Evolutionary conservation across 345 rosid genomes (phyloP).

Genomic region (Angophora floribunda): DNA sequence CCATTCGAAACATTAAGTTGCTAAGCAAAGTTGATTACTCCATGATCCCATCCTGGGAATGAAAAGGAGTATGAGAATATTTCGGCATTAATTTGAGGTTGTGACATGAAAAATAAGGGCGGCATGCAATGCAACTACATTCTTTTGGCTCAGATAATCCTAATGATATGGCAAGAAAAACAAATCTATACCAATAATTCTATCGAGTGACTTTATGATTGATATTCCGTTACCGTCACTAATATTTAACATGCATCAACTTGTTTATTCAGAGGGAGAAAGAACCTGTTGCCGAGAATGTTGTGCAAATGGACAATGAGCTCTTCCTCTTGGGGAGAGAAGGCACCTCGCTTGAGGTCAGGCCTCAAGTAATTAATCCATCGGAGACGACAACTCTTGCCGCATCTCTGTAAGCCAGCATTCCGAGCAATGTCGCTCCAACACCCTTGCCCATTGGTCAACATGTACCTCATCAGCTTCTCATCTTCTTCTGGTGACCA

Average conservation of each 20-base stretch:
- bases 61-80: background rate
- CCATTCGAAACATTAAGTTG: background rate
- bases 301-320: conserved; percentile 70
- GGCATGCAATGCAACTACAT: background rate
- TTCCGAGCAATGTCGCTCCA: conserved; percentile 80
- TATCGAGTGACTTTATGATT: background rate
- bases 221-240: background rate
- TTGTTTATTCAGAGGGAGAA: background rate
- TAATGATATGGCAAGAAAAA: background rate
- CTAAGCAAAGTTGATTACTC: background rate
- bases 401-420: conserved; percentile 73
- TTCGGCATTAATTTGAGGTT: background rate
- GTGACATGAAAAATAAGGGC: background rate
- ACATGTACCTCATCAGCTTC: conserved; percentile 63
- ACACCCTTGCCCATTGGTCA: conserved; percentile 73
- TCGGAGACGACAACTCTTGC: conserved; percentile 82
- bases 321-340: conserved; percentile 66
- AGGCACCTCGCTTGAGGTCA: conserved; percentile 76
- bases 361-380: conserved; percentile 83
- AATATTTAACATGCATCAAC: background rate
- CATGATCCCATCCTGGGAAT: background rate
- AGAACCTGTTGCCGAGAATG: conserved; percentile 73
- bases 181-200: background rate
- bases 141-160: background rate
- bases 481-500: conserved; percentile 92